Conservation (phyloP, 192 early-diverging fungal genomes). For the Obelidium mucronatum region DNA sequence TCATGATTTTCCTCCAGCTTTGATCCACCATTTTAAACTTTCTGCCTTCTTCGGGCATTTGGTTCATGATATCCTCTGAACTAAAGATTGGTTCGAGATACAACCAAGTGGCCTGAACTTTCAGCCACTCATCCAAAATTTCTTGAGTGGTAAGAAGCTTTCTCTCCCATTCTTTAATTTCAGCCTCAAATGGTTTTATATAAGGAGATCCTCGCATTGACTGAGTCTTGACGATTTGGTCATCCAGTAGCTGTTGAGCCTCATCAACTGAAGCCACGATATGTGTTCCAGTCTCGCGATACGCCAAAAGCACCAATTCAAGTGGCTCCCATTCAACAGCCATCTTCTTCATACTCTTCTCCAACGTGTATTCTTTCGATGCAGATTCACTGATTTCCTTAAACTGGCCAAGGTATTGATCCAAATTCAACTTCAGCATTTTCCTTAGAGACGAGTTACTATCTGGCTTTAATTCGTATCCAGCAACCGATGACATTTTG, state of each 20-base stretch:
- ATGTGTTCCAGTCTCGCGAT: constrained; percentile 66
- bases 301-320: constrained; percentile 61
- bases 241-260: constrained; percentile 68
- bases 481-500: constrained; percentile 51
- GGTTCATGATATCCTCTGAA: constrained; percentile 73
- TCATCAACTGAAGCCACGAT: constrained; percentile 66
- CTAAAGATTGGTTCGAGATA: constrained; percentile 71
- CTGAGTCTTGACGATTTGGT: constrained; percentile 74
- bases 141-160: constrained; percentile 65
- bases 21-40: constrained; percentile 68
- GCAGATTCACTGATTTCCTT: constrained; percentile 70
- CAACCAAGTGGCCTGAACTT: constrained; percentile 73
- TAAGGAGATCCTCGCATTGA: constrained; percentile 73
- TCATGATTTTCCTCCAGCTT: constrained; percentile 67
- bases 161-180: constrained; percentile 70
- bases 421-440: constrained; percentile 66
- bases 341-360: constrained; percentile 73
- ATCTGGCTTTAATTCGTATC: constrained; percentile 64
- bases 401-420: constrained; percentile 57
- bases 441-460: constrained; percentile 57
- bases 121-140: constrained; percentile 71
- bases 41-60: constrained; percentile 72
- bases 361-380: constrained; percentile 69
- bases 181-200: constrained; percentile 69
- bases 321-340: constrained; percentile 64